phyloP scores from a whole-genome alignment of 2,329 filamentous ascomycete species.

The Elsinoe australis region DNA sequence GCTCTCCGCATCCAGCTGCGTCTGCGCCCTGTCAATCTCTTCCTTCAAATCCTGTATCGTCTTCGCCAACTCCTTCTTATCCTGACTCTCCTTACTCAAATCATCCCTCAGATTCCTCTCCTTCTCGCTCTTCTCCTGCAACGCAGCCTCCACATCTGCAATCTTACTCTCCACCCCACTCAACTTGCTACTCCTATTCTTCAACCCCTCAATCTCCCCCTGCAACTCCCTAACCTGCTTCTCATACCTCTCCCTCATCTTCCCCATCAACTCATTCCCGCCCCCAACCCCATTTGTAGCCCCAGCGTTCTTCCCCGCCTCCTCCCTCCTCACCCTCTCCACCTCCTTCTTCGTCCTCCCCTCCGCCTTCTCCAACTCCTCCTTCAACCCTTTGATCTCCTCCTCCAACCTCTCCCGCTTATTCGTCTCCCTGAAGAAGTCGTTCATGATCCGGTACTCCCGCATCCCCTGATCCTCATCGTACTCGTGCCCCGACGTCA shows the following conservation, averaged over 20 bases:
- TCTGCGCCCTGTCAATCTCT: conserved; percentile 31
- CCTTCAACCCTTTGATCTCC: conserved; percentile 18
- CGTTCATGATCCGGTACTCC: conserved; percentile 21
- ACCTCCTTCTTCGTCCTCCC: conserved; percentile 5
- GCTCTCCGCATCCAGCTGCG: conserved; percentile 20
- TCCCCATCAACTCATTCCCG: conserved; percentile 6
- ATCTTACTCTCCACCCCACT: conserved; percentile 29
- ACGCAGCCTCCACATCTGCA: conserved; percentile 27
- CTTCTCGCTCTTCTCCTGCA: conserved; percentile 26
- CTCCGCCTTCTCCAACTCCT: conserved; percentile 14
- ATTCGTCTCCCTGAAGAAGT: conserved; percentile 20
- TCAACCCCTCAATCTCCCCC: conserved; percentile 25
- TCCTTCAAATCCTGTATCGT: conserved; percentile 29
- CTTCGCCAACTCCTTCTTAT: conserved; percentile 26
- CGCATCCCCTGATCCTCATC: conserved; percentile 19
- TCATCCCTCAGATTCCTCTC: conserved; percentile 28
- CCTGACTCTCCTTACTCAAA: conserved; percentile 27
- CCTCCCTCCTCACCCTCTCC: conserved; percentile 12
- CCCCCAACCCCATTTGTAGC: not conserved
- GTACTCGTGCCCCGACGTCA: conserved; percentile 15
- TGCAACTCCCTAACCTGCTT: conserved; percentile 10
- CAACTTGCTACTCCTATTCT: conserved; percentile 24
- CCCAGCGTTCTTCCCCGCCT: not conserved
- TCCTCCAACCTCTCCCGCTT: conserved; percentile 17
- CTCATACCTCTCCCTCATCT: conserved; percentile 11